Base-by-base conservation (phyloP, 345 rosid genomes). In the Euphorbia lathyris region DNA sequence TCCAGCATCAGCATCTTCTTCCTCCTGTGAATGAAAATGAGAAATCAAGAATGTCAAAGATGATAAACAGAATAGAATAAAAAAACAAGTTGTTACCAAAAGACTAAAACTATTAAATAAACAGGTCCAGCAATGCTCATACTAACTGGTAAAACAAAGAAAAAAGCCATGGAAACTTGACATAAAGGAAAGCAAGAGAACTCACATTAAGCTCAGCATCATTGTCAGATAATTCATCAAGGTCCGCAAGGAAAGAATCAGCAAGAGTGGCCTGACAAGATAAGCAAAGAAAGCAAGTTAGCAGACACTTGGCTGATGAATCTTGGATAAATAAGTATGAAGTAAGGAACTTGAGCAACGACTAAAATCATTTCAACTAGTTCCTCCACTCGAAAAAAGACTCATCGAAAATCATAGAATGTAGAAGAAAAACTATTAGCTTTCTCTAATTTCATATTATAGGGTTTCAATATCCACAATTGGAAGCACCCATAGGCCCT, bases 161-260 rank as follows among this genome's bases (percentile, higher is more conserved):
- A 6, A 0, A 7, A 0, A 50, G 4, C 1, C 16, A 23, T 0
- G 3, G 27, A 23, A 25, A 67, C 8, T 20, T 0, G 53, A 56
- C 3, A 69, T 1, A 25, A 53, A 62, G 2, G 5, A 16, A 19
- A 14, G 36, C 27, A 60, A 11, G 2, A 56, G 11, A 12, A 79
- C 88, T 91, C 59, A 89, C 93, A 64, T 68, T 29, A 66, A 79
- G 11, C 70, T 88, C 89, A 23, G 88, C 89, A 72, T 94, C 98
- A 68, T 94, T 94, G 74, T 91, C 98, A 43, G 98, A 94, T 79
- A 91, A 76, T 71, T 94, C 97, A n/a, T 90, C 97, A 40, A 94
- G 95, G 79, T 91, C 98, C 0, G 97, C 97, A 10, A 94, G 90
- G 75, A 94, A 91, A 36, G 97, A 90, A 83, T 91, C 98, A 32